Conservation (phyloP, 208 protist genomes). For the Phytomonas sp. region DNA sequence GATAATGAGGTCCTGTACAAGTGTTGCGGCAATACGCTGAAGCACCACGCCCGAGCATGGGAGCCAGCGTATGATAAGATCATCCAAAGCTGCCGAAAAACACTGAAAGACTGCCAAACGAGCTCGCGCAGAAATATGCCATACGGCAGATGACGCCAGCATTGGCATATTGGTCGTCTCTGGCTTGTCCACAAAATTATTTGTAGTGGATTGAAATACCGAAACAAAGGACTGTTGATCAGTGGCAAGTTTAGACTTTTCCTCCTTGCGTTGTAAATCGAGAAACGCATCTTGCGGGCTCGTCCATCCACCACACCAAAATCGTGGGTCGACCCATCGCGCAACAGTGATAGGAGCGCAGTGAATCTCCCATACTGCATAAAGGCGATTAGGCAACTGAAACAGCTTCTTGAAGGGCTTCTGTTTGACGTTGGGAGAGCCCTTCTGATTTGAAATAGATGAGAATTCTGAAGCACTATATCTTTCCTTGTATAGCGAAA, state of each 20-base stretch:
- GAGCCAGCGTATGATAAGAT: slow-evolving; percentile 57
- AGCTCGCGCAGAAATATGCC: slow-evolving; percentile 30
- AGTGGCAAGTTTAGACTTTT: neutral
- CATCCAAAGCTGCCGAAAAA: slow-evolving; percentile 37
- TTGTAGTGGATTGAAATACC: neutral
- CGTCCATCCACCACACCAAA: slow-evolving; percentile 33
- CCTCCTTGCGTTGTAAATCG: neutral
- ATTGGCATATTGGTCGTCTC: neutral
- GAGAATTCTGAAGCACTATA: neutral
- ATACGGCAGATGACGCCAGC: slow-evolving; percentile 12
- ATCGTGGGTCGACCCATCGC: slow-evolving; percentile 61
- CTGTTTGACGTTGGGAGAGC: neutral
- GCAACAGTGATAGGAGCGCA: slow-evolving; percentile 25
- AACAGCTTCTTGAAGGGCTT: slow-evolving; percentile 4
- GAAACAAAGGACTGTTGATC: neutral
- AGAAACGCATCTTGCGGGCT: slow-evolving; percentile 8
- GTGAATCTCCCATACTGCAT: slow-evolving; percentile 30
- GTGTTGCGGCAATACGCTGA: slow-evolving; percentile 32
- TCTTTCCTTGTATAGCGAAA: slow-evolving; percentile 44
- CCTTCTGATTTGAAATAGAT: neutral
- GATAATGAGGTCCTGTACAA: slow-evolving; percentile 43
- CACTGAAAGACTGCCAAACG: slow-evolving; percentile 58
- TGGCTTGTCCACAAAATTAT: neutral
- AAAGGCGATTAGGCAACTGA: slow-evolving; percentile 19
- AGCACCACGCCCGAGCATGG: slow-evolving; percentile 50